Evolutionary conservation across 176 grass and related monocot species (phyloP).

Genomic region (Eragrostis curvula): DNA sequence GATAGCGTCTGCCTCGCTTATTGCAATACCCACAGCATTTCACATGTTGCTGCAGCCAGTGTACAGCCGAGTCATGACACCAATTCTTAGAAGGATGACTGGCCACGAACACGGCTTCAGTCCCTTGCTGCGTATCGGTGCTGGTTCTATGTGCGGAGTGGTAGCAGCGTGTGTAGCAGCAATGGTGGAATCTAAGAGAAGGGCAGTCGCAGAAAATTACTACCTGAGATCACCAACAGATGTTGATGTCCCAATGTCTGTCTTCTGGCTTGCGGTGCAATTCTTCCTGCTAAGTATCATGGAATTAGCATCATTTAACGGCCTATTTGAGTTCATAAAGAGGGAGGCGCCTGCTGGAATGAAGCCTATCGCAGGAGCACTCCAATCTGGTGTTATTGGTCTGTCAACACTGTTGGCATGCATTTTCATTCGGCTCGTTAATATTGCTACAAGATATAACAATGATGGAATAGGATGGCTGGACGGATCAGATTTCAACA

Average conservation of each 20-base stretch:
- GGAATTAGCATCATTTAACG: constrained; percentile 38
- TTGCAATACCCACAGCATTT: constrained; percentile 61
- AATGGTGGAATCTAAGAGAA: constrained; percentile 59
- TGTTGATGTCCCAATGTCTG: constrained; percentile 33
- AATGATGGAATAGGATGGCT: constrained; percentile 35
- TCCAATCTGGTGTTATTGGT: constrained; percentile 20
- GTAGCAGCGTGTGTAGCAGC: constrained; percentile 46
- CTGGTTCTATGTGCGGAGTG: constrained; percentile 45
- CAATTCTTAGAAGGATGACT: constrained; percentile 39
- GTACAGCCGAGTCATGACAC: constrained; percentile 42
- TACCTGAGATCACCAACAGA: constrained; percentile 8
- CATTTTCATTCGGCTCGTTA: constrained; percentile 29
- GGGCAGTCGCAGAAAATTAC: constrained; percentile 23
- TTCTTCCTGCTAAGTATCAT: constrained; percentile 58
- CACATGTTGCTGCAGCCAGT: constrained; percentile 54
- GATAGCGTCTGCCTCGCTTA: constrained; percentile 64
- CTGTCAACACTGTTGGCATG: constrained; percentile 27
- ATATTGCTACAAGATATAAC: not conserved
- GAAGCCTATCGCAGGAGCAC: constrained; percentile 15
- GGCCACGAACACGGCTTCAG: constrained; percentile 31
- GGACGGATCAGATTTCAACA: constrained; percentile 47
- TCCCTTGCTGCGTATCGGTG: constrained; percentile 50
- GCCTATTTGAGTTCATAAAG: constrained; percentile 43
- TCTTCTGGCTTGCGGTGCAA: constrained; percentile 48
- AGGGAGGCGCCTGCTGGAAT: not conserved